Evolutionary conservation across 257 asterid genomes (phyloP), one percentile per base, ranked within the genome.

Genomic region (Paraleonurus japonicus): DNA sequence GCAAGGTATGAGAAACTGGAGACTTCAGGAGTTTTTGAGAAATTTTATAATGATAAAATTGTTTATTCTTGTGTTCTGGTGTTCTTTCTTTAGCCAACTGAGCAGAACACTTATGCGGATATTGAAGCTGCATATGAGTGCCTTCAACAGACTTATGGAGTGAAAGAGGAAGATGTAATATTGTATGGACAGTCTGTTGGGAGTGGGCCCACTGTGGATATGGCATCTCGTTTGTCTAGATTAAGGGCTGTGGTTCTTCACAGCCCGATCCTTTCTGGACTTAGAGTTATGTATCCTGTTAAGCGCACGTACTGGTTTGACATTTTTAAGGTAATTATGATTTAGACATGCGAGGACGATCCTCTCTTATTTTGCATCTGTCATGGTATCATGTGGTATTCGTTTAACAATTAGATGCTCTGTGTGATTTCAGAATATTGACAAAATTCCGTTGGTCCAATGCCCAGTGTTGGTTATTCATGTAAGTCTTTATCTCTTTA

Each of bases 181-280:
- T 71, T 92, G 80, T 92, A 92, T 4, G 98, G 98, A n/a, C 98
- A 92, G 79, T 93, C 98, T 12, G 98, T 92, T 57, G 98, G 98
- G 70, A 93, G 98, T 67, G 97, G 97, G 47, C 98, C 98, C 67
- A 90, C 98, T 17, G 78, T 87, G 87, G 97, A 93, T 74, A 76
- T 93, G 85, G 95, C 95, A 2, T 89, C 97, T 65, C 95, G 89
- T 74, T 85, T 86, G 67, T 69, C 90, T 55, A 85, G 84, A 75
- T 85, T 92, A 83, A 86, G 97, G 81, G 98, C 96, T 16, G 96
- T 90, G 69, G 97, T 93, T 84, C 96, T 93, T 81, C 98, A 93
- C 85, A 93, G 98, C 76, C 95, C 98, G 15, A 88, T 93, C 82
- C 78, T 87, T 65, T 93, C 98, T 32, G 97, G 98, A 73, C 86